phyloP scores from a whole-genome alignment of 306 rosid genomes.

The Argentina anserina region DNA sequence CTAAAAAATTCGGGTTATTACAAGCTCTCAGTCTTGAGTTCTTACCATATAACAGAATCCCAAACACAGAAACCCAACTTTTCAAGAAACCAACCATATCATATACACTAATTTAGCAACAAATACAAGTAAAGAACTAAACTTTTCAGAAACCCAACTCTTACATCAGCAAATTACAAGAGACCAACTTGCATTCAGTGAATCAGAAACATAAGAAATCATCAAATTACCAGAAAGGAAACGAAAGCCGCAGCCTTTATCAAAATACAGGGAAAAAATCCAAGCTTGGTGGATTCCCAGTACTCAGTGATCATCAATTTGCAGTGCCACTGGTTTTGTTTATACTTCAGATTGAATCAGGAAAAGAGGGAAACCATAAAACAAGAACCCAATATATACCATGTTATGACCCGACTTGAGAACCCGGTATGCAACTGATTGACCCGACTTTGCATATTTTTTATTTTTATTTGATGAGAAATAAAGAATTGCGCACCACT shows the following conservation, averaged over 20 bases:
- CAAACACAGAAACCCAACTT: too few species aligned
- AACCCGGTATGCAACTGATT: too few species aligned
- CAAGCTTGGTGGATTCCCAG: neutral
- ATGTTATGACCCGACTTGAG: too few species aligned
- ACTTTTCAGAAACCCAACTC: neutral
- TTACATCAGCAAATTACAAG: neutral
- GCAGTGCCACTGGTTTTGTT: neutral
- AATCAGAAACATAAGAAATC: neutral
- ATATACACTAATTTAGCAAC: neutral
- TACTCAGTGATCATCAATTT: neutral
- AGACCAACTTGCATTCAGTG: neutral
- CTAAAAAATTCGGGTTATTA: too few species aligned
- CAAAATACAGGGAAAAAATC: neutral
- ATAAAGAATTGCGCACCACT: too few species aligned
- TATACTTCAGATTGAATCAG: neutral
- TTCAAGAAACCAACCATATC: neutral
- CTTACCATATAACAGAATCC: neutral
- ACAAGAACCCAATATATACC: too few species aligned
- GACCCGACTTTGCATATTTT: too few species aligned
- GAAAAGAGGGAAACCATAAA: neutral
- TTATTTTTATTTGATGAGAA: too few species aligned
- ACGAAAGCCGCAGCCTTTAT: neutral
- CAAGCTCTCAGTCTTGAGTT: neutral
- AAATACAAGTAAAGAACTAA: neutral
- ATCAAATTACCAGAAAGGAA: neutral